Evolutionary conservation across 2,329 filamentous ascomycete species (phyloP).

Genomic region (Diaporthe nobilis): DNA sequence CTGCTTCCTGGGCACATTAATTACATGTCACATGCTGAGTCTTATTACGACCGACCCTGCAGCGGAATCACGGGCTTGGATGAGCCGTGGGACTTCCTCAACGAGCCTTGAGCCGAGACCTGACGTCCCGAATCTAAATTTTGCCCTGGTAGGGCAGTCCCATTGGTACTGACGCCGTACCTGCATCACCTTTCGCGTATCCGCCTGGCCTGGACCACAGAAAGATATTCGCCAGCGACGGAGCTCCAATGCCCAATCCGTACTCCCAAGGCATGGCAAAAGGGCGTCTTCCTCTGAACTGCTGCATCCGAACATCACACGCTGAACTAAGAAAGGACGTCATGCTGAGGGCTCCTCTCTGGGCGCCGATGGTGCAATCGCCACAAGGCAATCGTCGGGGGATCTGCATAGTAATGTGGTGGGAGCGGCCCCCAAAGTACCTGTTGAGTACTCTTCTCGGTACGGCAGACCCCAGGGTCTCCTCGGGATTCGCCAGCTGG

Average conservation of each 20-base stretch:
- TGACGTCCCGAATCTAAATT: slow-evolving; percentile 23
- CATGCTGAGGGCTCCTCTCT: not conserved
- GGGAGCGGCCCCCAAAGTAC: slow-evolving; percentile 28
- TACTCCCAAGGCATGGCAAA: not conserved
- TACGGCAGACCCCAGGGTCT: slow-evolving; percentile 28
- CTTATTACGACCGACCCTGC: slow-evolving; percentile 23
- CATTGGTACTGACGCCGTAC: slow-evolving; percentile 35
- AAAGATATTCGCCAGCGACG: not conserved
- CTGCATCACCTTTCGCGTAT: slow-evolving; percentile 30
- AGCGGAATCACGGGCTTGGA: slow-evolving; percentile 25
- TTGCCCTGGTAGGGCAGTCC: not conserved
- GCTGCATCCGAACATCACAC: not conserved
- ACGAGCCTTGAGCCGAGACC: slow-evolving; percentile 9
- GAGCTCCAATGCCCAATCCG: not conserved
- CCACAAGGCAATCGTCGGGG: not conserved
- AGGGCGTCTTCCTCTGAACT: not conserved
- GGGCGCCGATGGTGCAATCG: slow-evolving; percentile 7
- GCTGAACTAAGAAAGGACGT: not conserved
- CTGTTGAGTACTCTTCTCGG: slow-evolving; percentile 34
- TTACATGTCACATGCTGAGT: slow-evolving; percentile 31
- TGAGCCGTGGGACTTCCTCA: slow-evolving; percentile 23
- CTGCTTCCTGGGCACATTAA: slow-evolving; percentile 22
- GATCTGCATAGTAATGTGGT: slow-evolving; percentile 17
- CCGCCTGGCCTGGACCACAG: slow-evolving; percentile 20
- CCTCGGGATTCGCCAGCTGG: slow-evolving; percentile 33